Evolutionary conservation across 345 rosid genomes (phyloP), one percentile per base, ranked within the genome.

Genomic region (Ricinus communis): DNA sequence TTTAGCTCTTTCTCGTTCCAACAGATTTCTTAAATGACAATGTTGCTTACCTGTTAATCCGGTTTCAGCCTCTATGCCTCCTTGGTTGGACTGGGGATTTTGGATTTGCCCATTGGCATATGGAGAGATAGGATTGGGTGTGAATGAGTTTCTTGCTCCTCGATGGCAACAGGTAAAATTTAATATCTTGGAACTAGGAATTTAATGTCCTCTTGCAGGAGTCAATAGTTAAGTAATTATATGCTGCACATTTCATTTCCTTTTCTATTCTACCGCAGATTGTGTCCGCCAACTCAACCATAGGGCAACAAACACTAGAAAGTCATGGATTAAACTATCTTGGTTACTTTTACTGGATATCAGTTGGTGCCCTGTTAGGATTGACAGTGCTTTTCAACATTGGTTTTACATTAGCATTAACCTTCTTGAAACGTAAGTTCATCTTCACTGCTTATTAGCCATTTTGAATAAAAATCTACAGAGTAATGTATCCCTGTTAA

Each of bases 41-140:
- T 28, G 33, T 45, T 43, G 10, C n/a, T 51, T 8, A 19, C 25
- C 71, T 19, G 54, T 47, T 66, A 33, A 13, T 33, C 59, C 69
- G 59, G 50, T 7, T 82, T 77, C 89, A 93, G 96, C 88, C 27
- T 73, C 81, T 7, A 87, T 90, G 91, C 93, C 96, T 30, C 71
- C 18, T 43, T 93, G 96, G 96, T 68, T 90, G 78, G 75, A 71
- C 28, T 90, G 98, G 98, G 88, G 82, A 7, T 93, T 89, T 58
- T 90, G 98, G 98, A 68, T 87, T 31, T 82, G 81, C 41, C 98
- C 98, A 45, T 2, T 86, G 21, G 66, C 90, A 24, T 93, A 90
- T 70, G 95, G 86, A 4, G 89, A 85, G 73, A 89, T 89, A 55
- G 98, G 90, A 4, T 73, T 91, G 58, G 69, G 88, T 0, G 78